Base-by-base conservation (phyloP, 257 asterid species). In the Solanum sitiens region DNA sequence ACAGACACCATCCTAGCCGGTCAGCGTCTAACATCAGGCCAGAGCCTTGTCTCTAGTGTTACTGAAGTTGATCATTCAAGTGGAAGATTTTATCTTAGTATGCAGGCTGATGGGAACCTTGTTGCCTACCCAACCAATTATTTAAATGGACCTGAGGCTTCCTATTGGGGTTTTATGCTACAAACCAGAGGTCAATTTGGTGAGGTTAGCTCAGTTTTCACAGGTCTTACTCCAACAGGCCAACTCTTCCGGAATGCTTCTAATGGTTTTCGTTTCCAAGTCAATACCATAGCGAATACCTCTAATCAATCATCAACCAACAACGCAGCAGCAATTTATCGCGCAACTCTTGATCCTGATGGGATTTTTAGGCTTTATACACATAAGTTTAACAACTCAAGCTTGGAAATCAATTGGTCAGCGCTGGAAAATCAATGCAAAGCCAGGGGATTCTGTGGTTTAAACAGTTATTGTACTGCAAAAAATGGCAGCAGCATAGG, bases 101-200 rank as follows among this genome's bases (percentile, higher is more conserved):
- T 93, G 96, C 94, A 94, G 87, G 2, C 1, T 1, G 96, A 94
- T 79, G 94, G 94, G 5, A 89, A 92, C 87, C 94, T 94, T 53
- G 94, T 94, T 30, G 89, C 87, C 80, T 94, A 94, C 53, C 91
- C 93, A 0, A 79, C 67, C 37, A 83, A 42, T 20, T 45, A 80
- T 3, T 45, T 80, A 12, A 85, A 63, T n/a, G 12, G 39, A 16
- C 3, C 65, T 2, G 7, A 21, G 23, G 80, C 87, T 63, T 44
- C 94, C 35, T 94, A 93, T 85, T 94, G 87, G 77, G 16, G 89
- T 7, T 40, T 59, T 12, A 44, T 18, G 77, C 33, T 65, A 40
- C 87, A 85, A 85, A 85, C 1, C 15, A 85, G 79, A 59, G 87
- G 87, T 5, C 80, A 85, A 65, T 85, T 67, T 42, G 87, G 87